Evolutionary conservation across 208 protist species (phyloP), one percentile per base, ranked within the genome.

Genomic region (Phytomonas sp.): DNA sequence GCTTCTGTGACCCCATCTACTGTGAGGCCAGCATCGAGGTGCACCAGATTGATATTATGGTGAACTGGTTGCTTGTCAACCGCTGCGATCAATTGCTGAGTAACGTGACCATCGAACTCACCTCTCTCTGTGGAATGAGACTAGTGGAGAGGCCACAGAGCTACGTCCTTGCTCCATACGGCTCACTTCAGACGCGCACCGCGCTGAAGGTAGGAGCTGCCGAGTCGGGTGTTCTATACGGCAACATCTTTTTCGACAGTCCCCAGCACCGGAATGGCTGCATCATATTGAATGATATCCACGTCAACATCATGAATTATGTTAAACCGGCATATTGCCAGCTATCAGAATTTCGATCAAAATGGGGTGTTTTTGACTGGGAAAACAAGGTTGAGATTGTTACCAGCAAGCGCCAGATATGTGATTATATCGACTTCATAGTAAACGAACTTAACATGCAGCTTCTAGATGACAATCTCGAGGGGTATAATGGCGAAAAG

Each of bases 221-320:
- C 23, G 98, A 99, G 74, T 97, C 96, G 5, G 98, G 98, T 40
- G 81, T 98, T 56, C 98, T 99, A 65, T 98, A 97, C 77, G 98
- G 97, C 66, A 98, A 91, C 73, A 95, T 99, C 62, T 85, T 98
- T 20, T 99, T 99, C 84, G 98, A 99, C 75, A 87, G 84, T 29
- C 80, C 88, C 5, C 79, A 86, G 63, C 81, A 79, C 51, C 93
- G 97, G 62, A 86, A 85, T 36, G 89, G 85, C 70, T 97, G 88
- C 77, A 89, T 99, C 60, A 88, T 98, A 34, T 84, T 99, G 23
- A 97, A 97, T 77, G 94, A 99, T 76, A 97, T 99, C 59, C 91
- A 97, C 75, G 97, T 99, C 31, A 98, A 99, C 81, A 98, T 99
- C 71, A 98, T 99, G 93, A 97, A 99, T 83, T 99, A 99, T 79